Percentiles rank a stretch among this genome's conserved stretches.
Evolutionary conservation across 2,329 filamentous ascomycete species (phyloP).

Genomic region (Pseudopyrenochaeta lycopersici): DNA sequence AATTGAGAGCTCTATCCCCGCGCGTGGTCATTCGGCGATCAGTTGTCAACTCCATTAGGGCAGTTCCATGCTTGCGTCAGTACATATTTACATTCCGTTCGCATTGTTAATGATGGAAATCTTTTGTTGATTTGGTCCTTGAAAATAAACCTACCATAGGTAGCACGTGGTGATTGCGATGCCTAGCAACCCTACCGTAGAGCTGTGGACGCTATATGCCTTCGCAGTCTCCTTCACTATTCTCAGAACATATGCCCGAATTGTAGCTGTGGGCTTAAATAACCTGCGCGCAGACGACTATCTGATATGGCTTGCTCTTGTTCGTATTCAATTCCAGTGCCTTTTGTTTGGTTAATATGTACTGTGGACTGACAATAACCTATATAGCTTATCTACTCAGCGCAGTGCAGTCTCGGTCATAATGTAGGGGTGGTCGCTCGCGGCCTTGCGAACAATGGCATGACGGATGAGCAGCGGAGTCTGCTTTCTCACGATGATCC

Average conservation of each 20-base stretch:
- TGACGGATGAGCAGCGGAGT: slow-evolving; percentile 61
- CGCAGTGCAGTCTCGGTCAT: slow-evolving; percentile 61
- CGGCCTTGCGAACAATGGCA: slow-evolving; percentile 60
- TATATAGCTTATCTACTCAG: slow-evolving; percentile 59
- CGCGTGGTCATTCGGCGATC: too few relatives aligned
- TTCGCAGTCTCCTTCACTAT: slow-evolving; percentile 21
- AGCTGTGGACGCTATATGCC: slow-evolving; percentile 27
- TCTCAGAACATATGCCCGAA: slow-evolving; percentile 21
- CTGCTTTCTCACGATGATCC: slow-evolving; percentile 13
- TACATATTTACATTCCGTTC: neutral
- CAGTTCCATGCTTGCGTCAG: too few relatives aligned
- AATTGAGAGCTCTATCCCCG: too few relatives aligned
- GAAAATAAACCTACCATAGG: too few relatives aligned
- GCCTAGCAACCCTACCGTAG: slow-evolving; percentile 5
- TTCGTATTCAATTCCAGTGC: slow-evolving; percentile 3
- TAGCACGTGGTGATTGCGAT: neutral
- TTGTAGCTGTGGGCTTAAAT: slow-evolving; percentile 20
- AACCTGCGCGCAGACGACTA: slow-evolving; percentile 25
- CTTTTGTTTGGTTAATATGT: neutral
- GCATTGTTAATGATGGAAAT: neutral
- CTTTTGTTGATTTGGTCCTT: too few relatives aligned
- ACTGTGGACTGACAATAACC: neutral
- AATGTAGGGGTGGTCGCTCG: slow-evolving; percentile 60
- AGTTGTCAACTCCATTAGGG: too few relatives aligned
- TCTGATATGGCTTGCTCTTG: slow-evolving; percentile 26